Evolutionary conservation across 2,329 filamentous ascomycete species (phyloP).

Genomic region (Aspergillus pseudonomiae): DNA sequence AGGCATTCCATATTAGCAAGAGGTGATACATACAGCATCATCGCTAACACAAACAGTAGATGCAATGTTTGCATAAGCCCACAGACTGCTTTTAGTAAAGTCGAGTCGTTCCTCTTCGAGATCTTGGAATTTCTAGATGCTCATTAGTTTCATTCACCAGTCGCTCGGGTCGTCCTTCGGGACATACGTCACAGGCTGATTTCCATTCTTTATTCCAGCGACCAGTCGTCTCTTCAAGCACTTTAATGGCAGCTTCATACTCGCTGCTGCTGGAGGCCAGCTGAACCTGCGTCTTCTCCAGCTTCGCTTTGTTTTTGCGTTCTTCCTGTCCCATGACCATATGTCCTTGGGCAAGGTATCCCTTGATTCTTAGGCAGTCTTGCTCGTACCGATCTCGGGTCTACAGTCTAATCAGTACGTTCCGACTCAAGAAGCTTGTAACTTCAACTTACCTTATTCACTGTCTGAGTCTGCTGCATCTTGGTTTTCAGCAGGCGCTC

Average conservation of each 20-base stretch:
- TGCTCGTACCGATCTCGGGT: slow-evolving; percentile 94
- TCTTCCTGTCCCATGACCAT: slow-evolving; percentile 99
- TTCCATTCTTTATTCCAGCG: slow-evolving; percentile 99
- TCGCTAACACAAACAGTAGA: slow-evolving; percentile 98
- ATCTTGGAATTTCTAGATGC: slow-evolving; percentile 86
- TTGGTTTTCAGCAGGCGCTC: slow-evolving; percentile 94
- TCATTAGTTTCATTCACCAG: slow-evolving; percentile 23
- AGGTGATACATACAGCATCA: slow-evolving; percentile 63
- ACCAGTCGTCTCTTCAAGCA: slow-evolving; percentile 89
- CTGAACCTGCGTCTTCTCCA: slow-evolving; percentile 98
- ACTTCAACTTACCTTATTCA: slow-evolving; percentile 75
- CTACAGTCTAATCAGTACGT: slow-evolving; percentile 46
- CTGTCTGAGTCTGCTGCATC: slow-evolving; percentile 82
- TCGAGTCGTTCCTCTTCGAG: slow-evolving; percentile 95
- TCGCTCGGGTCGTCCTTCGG: background rate
- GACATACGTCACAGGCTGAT: slow-evolving; percentile 75
- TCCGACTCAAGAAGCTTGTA: slow-evolving; percentile 1
- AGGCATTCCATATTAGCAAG: background rate
- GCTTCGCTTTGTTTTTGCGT: slow-evolving; percentile 96
- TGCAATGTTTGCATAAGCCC: slow-evolving; percentile 96
- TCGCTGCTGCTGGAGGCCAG: slow-evolving; percentile 88
- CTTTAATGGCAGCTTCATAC: slow-evolving; percentile 90
- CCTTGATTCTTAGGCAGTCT: slow-evolving; percentile 97
- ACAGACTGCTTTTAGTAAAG: slow-evolving; percentile 95
- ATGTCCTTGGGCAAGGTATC: slow-evolving; percentile 95